These are phyloP conservation scores for Dictyostelium brefeldianum DNA, from an alignment of 78 protist species.

Conservation along the genomic window DNA sequence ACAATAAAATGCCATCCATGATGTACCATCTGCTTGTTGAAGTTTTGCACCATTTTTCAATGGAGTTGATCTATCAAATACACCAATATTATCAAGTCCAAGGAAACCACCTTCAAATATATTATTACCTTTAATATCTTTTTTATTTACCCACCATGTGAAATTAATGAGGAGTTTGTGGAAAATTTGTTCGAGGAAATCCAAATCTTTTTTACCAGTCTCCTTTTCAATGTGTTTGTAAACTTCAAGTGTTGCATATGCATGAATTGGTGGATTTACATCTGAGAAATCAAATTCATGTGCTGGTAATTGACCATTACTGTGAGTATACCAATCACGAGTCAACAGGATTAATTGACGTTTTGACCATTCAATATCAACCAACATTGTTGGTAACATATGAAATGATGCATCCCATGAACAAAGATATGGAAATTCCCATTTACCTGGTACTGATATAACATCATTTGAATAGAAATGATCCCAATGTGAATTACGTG, in stretches of 20 bases:
- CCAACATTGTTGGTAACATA: constrained; percentile 63
- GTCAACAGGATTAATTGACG: constrained; percentile 79
- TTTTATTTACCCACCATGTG: constrained; percentile 91
- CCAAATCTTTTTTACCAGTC: constrained; percentile 57
- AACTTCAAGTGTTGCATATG: constrained; percentile 80
- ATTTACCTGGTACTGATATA: constrained; percentile 91
- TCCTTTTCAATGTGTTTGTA: constrained; percentile 46
- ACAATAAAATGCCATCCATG: constrained; percentile 92
- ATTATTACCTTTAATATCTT: constrained; percentile 83
- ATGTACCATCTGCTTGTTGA: constrained; percentile 90
- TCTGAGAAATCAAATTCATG: constrained; percentile 88
- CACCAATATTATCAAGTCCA: constrained; percentile 82
- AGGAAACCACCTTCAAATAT: constrained; percentile 84
- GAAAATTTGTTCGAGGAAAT: constrained; percentile 79
- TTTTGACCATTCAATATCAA: constrained; percentile 89
- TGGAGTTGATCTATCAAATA: constrained; percentile 84
- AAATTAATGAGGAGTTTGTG: constrained; percentile 89
- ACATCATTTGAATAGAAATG: constrained; percentile 86
- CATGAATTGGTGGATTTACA: constrained; percentile 81
- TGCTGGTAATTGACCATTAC: constrained; percentile 86
- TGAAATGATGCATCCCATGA: constrained; percentile 91
- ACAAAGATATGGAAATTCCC: constrained; percentile 85
- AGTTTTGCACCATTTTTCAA: constrained; percentile 54
- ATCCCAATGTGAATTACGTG: constrained; percentile 83
- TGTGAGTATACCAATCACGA: constrained; percentile 92